Percentiles rank a stretch among this genome's conserved stretches.
Evolutionary conservation across 345 rosid genomes (phyloP).

Genomic region (Cochlearia excelsa): DNA sequence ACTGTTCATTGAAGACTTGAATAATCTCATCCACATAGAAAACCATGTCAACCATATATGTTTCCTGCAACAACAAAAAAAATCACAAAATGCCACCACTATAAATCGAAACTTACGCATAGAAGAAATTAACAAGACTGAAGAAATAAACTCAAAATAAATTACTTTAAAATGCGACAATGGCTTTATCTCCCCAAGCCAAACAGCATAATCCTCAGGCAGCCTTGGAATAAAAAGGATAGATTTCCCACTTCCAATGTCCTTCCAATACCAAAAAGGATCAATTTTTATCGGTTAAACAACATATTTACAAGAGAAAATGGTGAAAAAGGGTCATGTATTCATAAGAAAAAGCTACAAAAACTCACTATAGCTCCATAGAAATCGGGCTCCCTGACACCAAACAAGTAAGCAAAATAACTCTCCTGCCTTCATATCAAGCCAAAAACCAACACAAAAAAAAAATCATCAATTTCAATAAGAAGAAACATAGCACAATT

Average conservation of each 20-base stretch:
- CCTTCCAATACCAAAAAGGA: conserved; percentile 42
- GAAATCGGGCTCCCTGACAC: conserved; percentile 83
- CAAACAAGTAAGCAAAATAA: conserved; percentile 90
- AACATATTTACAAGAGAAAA: background rate
- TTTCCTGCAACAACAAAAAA: conserved; percentile 55
- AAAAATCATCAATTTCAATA: background rate
- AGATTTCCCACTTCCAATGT: conserved; percentile 70
- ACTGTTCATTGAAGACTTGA: conserved; percentile 48
- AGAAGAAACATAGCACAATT: conserved; percentile 8
- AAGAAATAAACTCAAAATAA: background rate
- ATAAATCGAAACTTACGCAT: background rate
- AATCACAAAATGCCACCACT: conserved; percentile 8
- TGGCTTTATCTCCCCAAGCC: conserved; percentile 88
- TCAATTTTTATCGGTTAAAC: background rate
- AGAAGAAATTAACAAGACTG: conserved; percentile 5
- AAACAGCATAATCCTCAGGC: conserved; percentile 81
- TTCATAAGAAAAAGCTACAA: background rate
- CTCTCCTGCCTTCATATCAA: conserved; percentile 65
- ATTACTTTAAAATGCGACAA: conserved; percentile 57
- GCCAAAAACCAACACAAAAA: background rate
- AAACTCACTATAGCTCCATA: conserved; percentile 84
- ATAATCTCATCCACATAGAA: conserved; percentile 69
- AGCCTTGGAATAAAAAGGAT: conserved; percentile 79
- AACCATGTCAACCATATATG: conserved; percentile 64
- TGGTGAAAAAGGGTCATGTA: background rate